phyloP scores from a whole-genome alignment of 352 stramenopile species.

The Elongisporangium prolatum region DNA sequence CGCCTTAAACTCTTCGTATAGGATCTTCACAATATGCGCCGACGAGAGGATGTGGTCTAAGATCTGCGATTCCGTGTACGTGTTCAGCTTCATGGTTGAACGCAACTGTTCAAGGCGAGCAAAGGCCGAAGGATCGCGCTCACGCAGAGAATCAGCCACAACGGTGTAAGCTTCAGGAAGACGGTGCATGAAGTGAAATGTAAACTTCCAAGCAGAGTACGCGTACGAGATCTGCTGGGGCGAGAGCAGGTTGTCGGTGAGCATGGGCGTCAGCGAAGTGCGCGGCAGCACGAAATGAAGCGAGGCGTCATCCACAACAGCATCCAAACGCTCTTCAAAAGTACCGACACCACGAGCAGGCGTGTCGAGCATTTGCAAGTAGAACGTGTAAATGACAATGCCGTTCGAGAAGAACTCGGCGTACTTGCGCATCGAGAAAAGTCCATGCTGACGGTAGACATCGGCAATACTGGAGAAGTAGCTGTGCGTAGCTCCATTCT shows the following conservation, averaged over 20 bases:
- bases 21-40: conserved; percentile 60
- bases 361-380: conserved; percentile 71
- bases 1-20: conserved; percentile 76
- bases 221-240: conserved; percentile 83
- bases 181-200: conserved; percentile 86
- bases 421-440: conserved; percentile 84
- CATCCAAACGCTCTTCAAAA: conserved; percentile 66
- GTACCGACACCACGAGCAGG: conserved; percentile 37
- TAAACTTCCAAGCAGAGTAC: conserved; percentile 85
- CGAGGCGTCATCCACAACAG: conserved; percentile 63
- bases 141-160: conserved; percentile 73
- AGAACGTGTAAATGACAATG: conserved; percentile 82
- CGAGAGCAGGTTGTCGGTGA: conserved; percentile 66
- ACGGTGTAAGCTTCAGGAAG: conserved; percentile 76
- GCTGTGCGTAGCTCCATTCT: conserved; percentile 69
- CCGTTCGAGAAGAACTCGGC: conserved; percentile 84
- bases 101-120: conserved; percentile 72
- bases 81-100: conserved; percentile 85
- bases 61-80: conserved; percentile 85
- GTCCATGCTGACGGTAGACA: conserved; percentile 78
- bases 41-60: conserved; percentile 80
- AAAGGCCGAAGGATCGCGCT: conserved; percentile 70
- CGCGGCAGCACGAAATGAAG: conserved; percentile 83
- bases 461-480: conserved; percentile 87
- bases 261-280: conserved; percentile 80